Evolutionary conservation across 352 stramenopile species (phyloP).

Genomic region (Globisporangium lucens): DNA sequence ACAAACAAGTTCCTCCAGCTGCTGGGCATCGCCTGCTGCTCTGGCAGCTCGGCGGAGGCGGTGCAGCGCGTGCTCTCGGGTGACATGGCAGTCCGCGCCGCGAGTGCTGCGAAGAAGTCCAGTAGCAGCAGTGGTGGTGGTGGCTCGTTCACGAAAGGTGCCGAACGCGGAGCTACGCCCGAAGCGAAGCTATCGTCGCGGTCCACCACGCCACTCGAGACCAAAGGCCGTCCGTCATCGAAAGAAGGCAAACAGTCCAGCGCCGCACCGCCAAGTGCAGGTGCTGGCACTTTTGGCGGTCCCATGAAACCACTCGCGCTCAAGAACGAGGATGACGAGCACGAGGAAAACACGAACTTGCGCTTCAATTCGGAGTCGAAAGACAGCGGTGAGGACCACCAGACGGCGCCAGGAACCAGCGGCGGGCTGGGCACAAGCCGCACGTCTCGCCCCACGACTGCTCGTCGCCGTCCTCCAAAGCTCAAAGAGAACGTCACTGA

Average conservation of each 20-base stretch:
- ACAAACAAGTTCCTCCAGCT: slow-evolving; percentile 94
- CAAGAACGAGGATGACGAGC: slow-evolving; percentile 50
- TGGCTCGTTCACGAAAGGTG: slow-evolving; percentile 5
- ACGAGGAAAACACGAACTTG: slow-evolving; percentile 41
- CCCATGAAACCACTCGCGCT: slow-evolving; percentile 56
- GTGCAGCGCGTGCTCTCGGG: slow-evolving; percentile 71
- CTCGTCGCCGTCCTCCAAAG: slow-evolving; percentile 79
- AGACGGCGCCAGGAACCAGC: slow-evolving; percentile 41
- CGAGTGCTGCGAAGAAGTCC: slow-evolving; percentile 34
- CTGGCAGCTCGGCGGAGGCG: slow-evolving; percentile 57
- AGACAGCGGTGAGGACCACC: slow-evolving; percentile 30
- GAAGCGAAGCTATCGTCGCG: slow-evolving; percentile 57
- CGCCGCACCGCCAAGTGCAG: slow-evolving; percentile 6
- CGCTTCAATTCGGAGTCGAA: slow-evolving; percentile 42
- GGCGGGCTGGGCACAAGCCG: slow-evolving; percentile 54
- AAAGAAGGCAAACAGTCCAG: slow-evolving; percentile 41
- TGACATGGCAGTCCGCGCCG: slow-evolving; percentile 40
- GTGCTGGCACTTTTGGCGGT: slow-evolving; percentile 44
- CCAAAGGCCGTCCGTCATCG: slow-evolving; percentile 32
- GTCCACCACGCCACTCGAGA: slow-evolving; percentile 54
- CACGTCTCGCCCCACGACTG: slow-evolving; percentile 79
- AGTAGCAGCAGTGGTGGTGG: not conserved
- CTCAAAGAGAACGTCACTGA: slow-evolving; percentile 88
- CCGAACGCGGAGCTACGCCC: slow-evolving; percentile 46
- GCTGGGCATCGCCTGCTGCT: slow-evolving; percentile 72